These are phyloP conservation scores for Neophaeococcomyces aloes DNA, from an alignment of 2,329 filamentous ascomycete genomes.

Conservation along the genomic window DNA sequence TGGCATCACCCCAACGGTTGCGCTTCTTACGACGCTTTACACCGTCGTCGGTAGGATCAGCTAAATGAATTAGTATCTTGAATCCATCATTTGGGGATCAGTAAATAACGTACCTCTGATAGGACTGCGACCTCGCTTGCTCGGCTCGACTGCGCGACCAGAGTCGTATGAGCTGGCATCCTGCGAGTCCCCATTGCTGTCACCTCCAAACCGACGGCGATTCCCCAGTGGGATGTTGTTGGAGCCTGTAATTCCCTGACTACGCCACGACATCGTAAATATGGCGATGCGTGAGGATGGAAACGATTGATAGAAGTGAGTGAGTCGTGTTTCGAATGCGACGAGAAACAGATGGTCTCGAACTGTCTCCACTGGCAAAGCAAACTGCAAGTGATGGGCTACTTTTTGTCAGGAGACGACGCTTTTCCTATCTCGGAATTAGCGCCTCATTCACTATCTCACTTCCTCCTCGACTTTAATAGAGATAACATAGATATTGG, in stretches of 20 bases:
- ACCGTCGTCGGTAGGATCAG: conserved; percentile 55
- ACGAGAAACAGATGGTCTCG: no score
- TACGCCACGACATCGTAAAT: conserved; percentile 59
- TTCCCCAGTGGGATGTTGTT: conserved; percentile 95
- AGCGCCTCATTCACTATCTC: no score
- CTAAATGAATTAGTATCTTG: conserved; percentile 24
- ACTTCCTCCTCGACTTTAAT: no score
- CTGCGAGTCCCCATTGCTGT: conserved; percentile 42
- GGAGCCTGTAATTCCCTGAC: conserved; percentile 82
- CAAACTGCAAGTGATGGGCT: no score
- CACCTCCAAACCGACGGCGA: conserved; percentile 65
- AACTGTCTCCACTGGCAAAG: no score
- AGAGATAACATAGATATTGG: no score
- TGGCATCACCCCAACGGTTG: conserved; percentile 94
- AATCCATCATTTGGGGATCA: not conserved
- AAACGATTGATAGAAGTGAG: no score
- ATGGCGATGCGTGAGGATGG: no score
- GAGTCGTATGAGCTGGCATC: conserved; percentile 34
- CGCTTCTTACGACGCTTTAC: conserved; percentile 90
- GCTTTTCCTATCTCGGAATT: no score
- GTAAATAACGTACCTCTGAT: conserved; percentile 54
- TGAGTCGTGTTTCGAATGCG: no score
- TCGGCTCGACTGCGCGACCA: conserved; percentile 39
- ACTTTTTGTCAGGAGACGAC: no score
- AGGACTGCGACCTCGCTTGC: conserved; percentile 88